phyloP scores from a whole-genome alignment of 495 filamentous ascomycete species.

The Letharia columbiana region DNA sequence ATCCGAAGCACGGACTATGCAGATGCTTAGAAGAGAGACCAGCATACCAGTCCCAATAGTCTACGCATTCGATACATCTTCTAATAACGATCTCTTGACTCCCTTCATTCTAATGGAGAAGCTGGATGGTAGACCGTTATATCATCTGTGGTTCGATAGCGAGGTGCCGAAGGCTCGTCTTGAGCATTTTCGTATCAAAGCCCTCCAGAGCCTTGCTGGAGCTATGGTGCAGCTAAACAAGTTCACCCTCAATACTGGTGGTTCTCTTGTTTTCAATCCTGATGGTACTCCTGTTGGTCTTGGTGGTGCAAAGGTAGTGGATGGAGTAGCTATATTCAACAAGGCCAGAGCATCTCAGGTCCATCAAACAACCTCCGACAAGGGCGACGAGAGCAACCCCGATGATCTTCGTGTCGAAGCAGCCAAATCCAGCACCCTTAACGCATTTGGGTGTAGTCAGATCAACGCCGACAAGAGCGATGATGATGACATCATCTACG shows the following conservation, averaged over 20 bases:
- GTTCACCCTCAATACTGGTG: constrained; percentile 8
- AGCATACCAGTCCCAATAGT: constrained; percentile 30
- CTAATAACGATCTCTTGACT: constrained; percentile 13
- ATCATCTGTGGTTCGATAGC: constrained; percentile 26
- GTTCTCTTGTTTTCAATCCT: constrained; percentile 1
- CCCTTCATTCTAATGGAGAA: constrained; percentile 16
- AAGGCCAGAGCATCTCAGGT: constrained; percentile 3
- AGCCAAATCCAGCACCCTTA: not conserved
- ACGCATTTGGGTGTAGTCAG: not conserved
- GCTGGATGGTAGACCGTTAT: constrained; percentile 25
- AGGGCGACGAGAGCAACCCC: not conserved
- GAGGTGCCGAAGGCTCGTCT: constrained; percentile 5
- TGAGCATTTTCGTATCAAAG: constrained; percentile 6
- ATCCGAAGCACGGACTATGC: constrained; percentile 25
- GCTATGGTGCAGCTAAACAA: constrained; percentile 12
- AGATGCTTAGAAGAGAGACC: constrained; percentile 22
- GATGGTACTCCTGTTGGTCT: constrained; percentile 6
- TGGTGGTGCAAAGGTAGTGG: not conserved
- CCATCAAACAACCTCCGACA: not conserved
- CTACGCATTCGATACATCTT: constrained; percentile 19
- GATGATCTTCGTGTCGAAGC: not conserved
- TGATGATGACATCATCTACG: not conserved
- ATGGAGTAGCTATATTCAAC: not conserved
- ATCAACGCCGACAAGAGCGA: not conserved
- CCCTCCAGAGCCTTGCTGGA: constrained; percentile 10